Evolutionary conservation across 2,329 filamentous ascomycete genomes (phyloP).

Genomic region (Arthrobotrys megalospora): DNA sequence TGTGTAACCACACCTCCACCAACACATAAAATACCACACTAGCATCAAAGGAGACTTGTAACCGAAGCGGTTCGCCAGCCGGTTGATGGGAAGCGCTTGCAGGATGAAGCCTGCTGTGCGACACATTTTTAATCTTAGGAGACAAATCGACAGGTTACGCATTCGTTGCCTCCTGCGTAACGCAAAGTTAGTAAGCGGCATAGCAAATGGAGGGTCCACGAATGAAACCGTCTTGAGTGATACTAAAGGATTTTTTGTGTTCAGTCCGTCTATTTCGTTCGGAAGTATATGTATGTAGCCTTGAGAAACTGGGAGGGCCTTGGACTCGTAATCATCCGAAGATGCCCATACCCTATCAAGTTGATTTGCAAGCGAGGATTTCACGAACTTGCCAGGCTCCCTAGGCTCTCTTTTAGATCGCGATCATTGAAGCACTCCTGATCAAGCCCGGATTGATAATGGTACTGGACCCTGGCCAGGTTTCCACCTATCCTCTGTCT

Average conservation of each 20-base stretch:
- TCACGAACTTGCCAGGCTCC: constrained; percentile 5
- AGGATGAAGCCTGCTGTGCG: constrained; percentile 25
- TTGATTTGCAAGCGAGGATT: constrained; percentile 31
- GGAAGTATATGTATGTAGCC: constrained; percentile 45
- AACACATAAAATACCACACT: constrained; percentile 60
- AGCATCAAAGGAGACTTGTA: constrained; percentile 4
- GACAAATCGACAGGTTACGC: constrained; percentile 15
- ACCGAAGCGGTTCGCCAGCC: neutral
- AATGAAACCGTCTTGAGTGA: constrained; percentile 38
- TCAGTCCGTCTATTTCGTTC: neutral
- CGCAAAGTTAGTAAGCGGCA: constrained; percentile 2
- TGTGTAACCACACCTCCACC: constrained; percentile 40
- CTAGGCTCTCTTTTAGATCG: neutral
- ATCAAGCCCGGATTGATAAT: neutral
- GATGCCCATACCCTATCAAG: constrained; percentile 12
- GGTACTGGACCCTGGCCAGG: neutral
- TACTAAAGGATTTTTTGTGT: constrained; percentile 32
- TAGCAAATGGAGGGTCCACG: neutral
- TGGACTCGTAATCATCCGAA: constrained; percentile 17
- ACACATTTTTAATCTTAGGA: constrained; percentile 17
- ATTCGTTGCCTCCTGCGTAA: constrained; percentile 9
- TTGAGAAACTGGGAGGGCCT: constrained; percentile 7
- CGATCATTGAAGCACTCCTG: neutral
- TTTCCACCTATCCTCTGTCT: neutral
- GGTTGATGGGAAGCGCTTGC: neutral